Conservation (phyloP, 2,329 filamentous ascomycete species). For the Fusarium tanahbumbuense region DNA sequence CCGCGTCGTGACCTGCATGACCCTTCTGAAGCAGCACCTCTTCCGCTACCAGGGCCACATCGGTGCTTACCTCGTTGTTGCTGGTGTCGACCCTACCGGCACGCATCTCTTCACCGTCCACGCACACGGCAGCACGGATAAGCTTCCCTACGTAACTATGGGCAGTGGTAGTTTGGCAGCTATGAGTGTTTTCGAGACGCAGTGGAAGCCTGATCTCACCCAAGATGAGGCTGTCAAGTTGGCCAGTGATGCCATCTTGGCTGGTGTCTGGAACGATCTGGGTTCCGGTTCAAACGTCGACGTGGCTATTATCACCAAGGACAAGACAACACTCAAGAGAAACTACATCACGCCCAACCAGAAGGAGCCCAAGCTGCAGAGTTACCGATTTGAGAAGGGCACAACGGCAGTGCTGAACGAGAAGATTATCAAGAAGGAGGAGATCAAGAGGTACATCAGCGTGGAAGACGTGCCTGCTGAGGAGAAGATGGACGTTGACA, state of each 20-base stretch:
- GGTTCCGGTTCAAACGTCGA: slow-evolving; percentile 98
- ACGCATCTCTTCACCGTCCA: slow-evolving; percentile 97
- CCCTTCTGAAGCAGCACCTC: slow-evolving; percentile 98
- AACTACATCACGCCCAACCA: slow-evolving; percentile 95
- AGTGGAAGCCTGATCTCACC: slow-evolving; percentile 85
- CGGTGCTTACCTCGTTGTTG: slow-evolving; percentile 96
- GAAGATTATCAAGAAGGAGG: slow-evolving; percentile 93
- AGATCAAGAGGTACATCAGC: slow-evolving; percentile 93
- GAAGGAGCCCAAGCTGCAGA: slow-evolving; percentile 89
- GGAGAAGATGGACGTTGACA: slow-evolving; percentile 76
- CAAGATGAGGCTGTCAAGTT: slow-evolving; percentile 85
- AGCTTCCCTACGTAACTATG: slow-evolving; percentile 99
- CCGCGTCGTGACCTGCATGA: slow-evolving; percentile 99
- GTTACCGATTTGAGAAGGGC: slow-evolving; percentile 89
- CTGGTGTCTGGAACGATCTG: slow-evolving; percentile 98
- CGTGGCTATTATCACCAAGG: slow-evolving; percentile 91
- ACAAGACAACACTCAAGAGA: slow-evolving; percentile 93
- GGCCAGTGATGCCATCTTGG: slow-evolving; percentile 86
- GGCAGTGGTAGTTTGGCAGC: slow-evolving; percentile 94
- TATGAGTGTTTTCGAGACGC: slow-evolving; percentile 98
- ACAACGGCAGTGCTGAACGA: slow-evolving; percentile 97
- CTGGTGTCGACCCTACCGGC: slow-evolving; percentile 95
- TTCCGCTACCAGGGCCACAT: slow-evolving; percentile 99
- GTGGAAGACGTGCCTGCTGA: slow-evolving; percentile 85
- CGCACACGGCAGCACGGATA: slow-evolving; percentile 97